Evolutionary conservation across 441 rosid genomes (phyloP).

Genomic region (Arabidopsis hybrid): DNA sequence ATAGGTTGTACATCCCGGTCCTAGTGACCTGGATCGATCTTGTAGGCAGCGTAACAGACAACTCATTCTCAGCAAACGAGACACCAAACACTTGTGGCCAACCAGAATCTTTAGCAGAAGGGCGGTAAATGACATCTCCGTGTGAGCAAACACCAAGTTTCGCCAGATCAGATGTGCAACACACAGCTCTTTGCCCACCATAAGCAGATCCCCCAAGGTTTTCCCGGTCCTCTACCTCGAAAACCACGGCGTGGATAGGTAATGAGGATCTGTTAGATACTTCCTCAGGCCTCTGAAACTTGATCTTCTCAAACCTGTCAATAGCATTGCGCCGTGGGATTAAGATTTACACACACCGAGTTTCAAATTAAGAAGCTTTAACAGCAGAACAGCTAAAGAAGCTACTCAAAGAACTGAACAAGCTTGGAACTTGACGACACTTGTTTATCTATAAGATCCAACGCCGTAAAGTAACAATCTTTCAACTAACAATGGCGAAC

Average conservation of each 20-base stretch:
- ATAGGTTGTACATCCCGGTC: slow-evolving; percentile 96
- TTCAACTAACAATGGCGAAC: neutral
- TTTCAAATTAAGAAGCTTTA: slow-evolving; percentile 11
- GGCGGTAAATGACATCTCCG: slow-evolving; percentile 85
- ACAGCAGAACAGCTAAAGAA: neutral
- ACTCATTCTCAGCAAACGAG: slow-evolving; percentile 56
- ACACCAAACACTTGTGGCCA: slow-evolving; percentile 88
- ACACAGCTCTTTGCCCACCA: slow-evolving; percentile 97
- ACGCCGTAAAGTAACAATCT: neutral
- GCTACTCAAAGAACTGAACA: neutral
- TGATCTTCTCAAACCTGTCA: slow-evolving; percentile 83
- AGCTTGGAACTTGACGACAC: neutral
- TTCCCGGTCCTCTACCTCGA: slow-evolving; percentile 92
- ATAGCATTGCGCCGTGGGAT: slow-evolving; percentile 6
- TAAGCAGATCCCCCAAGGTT: slow-evolving; percentile 93
- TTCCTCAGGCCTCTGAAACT: slow-evolving; percentile 64
- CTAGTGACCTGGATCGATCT: slow-evolving; percentile 65
- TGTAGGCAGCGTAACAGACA: slow-evolving; percentile 56
- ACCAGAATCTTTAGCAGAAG: slow-evolving; percentile 63
- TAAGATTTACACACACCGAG: slow-evolving; percentile 19
- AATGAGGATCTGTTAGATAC: slow-evolving; percentile 60
- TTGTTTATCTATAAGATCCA: slow-evolving; percentile 26
- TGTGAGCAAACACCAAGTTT: slow-evolving; percentile 81
- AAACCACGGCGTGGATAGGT: slow-evolving; percentile 72
- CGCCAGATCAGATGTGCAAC: slow-evolving; percentile 92